Evolutionary conservation across 768 basidiomycete genomes (phyloP).

Genomic region (Cystobasidium ongulense): DNA sequence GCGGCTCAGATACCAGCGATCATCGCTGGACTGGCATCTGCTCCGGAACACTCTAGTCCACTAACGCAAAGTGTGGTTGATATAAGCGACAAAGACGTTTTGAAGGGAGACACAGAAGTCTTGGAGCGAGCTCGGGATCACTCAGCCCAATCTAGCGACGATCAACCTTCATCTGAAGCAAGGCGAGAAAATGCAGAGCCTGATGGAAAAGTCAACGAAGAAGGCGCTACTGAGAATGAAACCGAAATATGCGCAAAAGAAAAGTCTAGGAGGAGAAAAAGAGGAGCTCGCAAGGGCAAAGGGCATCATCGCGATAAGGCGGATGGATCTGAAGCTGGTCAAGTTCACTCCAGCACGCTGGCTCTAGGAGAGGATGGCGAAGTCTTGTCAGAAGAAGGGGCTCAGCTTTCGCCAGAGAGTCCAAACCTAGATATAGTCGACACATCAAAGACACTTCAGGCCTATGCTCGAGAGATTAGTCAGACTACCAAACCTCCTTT

Average conservation of each 20-base stretch:
- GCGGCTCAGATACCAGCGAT: background rate
- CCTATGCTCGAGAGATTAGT: conserved; percentile 39
- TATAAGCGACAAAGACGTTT: background rate
- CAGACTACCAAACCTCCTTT: conserved; percentile 16
- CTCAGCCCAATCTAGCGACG: background rate
- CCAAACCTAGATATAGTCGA: background rate
- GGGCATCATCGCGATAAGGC: conserved; percentile 32
- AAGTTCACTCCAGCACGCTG: background rate
- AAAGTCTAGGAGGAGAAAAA: conserved; percentile 32
- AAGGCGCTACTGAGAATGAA: background rate
- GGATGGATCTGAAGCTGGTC: conserved; percentile 8
- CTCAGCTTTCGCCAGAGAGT: conserved; percentile 28
- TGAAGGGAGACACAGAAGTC: no score
- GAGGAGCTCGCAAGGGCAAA: conserved; percentile 32
- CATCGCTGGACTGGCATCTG: background rate
- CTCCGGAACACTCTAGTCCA: background rate
- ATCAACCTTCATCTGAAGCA: background rate
- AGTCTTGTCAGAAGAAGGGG: conserved; percentile 32
- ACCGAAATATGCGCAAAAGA: background rate
- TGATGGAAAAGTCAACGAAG: background rate
- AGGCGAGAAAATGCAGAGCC: background rate
- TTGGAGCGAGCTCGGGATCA: background rate
- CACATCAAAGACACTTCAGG: background rate
- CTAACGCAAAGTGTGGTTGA: background rate
- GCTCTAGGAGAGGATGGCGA: conserved; percentile 2